phyloP scores from a whole-genome alignment of 768 basidiomycete genomes.

The Leucosporidium yakuticum region DNA sequence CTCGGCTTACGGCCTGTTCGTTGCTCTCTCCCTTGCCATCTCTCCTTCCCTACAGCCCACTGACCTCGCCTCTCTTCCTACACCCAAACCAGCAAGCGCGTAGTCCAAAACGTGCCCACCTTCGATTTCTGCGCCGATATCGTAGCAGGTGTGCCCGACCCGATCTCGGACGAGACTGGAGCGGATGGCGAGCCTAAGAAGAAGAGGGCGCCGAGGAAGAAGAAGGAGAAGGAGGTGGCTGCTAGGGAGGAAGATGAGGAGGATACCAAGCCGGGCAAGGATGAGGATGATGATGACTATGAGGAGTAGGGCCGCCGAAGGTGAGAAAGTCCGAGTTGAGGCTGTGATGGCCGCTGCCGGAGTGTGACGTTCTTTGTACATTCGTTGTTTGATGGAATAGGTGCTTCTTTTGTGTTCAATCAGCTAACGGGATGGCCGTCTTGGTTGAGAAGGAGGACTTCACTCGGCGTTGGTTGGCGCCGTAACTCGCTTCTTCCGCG shows the following conservation, averaged over 20 bases:
- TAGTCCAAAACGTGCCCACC: constrained; percentile 76
- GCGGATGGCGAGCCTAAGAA: constrained; percentile 31
- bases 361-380: no score
- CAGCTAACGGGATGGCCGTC: no score
- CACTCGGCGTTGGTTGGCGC: no score
- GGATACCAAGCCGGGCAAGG: constrained; percentile 7
- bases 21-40: constrained; percentile 33
- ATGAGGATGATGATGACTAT: background rate
- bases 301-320: constrained; percentile 5
- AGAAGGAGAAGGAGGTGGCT: constrained; percentile 13
- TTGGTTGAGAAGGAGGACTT: no score
- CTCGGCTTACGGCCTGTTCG: constrained; percentile 87
- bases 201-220: constrained; percentile 7
- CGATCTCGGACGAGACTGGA: constrained; percentile 60
- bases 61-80: background rate
- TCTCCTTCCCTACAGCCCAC: background rate
- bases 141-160: constrained; percentile 77
- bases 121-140: constrained; percentile 93
- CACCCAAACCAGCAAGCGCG: constrained; percentile 65
- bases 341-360: background rate
- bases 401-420: no score
- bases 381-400: no score
- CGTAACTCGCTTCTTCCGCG: no score
- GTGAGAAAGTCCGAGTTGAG: background rate
- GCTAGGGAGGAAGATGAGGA: constrained; percentile 25